Base-by-base conservation (phyloP, 176 grass and related monocot species). In the Zoysia japonica region DNA sequence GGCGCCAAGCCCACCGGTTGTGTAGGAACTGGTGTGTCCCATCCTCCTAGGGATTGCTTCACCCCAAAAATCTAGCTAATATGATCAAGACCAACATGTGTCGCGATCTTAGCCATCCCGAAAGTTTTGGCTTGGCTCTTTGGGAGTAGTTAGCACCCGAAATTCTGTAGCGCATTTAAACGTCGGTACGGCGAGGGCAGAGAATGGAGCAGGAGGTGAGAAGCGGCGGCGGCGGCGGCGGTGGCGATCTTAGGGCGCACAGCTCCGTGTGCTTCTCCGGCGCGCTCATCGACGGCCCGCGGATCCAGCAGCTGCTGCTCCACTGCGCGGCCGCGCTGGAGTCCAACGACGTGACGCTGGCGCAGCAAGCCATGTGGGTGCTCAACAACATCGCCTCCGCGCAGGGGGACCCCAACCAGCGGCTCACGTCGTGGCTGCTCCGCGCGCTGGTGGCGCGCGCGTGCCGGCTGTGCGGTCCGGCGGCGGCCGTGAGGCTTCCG, bases 321-420 rank as follows among this genome's bases (percentile, higher is more conserved):
- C 85, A 98, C 84, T 98, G 92, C 82, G 90, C 92, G 61, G 84
- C 67, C 44, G 92, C 95, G 54, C 87, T 98, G 17, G 95, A 98
- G 86, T 78, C 83, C 71, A 94, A 98, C 71, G 95, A 98, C 66
- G 92, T 89, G 40, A 98, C 92, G 69, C 95, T 98, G 69, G 90
- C 95, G 50, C 92, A 98, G 80, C 95, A 98, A 83, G 80, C 91
- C 75, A 83, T 98, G 76, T 98, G 95, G 95, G 95, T 98, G 38
- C 92, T 98, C 75, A 92, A 98, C 85, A 98, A 94, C 92, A 98
- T 98, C 76, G 95, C 92, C 12, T 89, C 90, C 3, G 77, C 92
- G 3, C 90, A 98, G 62, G 92, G 95, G 0, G 92, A 93, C 72
- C 91, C 92, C 65, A 93, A 89, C 81, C 92, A 98, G 85, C 87